A percentile compares a stretch with the other conserved stretches of the same genome.
Evolutionary conservation across 108 stramenopile species (phyloP).

Genomic region (Cylindrotheca closterium): DNA sequence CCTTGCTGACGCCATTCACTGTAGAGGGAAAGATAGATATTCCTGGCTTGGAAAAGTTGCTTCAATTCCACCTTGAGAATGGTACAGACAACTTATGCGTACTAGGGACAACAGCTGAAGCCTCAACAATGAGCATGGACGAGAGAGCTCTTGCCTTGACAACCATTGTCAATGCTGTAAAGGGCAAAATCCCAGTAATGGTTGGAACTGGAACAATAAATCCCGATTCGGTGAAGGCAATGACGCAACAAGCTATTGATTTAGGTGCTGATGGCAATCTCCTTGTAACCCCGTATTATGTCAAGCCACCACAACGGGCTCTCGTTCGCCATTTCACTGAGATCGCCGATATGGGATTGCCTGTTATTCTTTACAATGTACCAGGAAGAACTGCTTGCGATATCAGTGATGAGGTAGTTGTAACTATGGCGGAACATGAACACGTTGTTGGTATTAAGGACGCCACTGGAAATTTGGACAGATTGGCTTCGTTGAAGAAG

Average conservation of each 20-base stretch:
- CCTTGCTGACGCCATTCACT: slow-evolving; percentile 88
- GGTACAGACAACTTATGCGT: slow-evolving; percentile 89
- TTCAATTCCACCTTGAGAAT: slow-evolving; percentile 70
- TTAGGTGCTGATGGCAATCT: slow-evolving; percentile 88
- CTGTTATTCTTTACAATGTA: slow-evolving; percentile 91
- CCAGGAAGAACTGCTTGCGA: slow-evolving; percentile 76
- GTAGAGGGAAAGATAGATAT: slow-evolving; percentile 71
- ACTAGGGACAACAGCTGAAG: slow-evolving; percentile 94
- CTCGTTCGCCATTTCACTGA: slow-evolving; percentile 75
- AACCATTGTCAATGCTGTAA: slow-evolving; percentile 68
- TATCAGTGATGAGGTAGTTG: slow-evolving; percentile 68
- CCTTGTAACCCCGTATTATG: slow-evolving; percentile 93
- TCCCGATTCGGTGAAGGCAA: slow-evolving; percentile 62
- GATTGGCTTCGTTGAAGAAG: slow-evolving; percentile 47
- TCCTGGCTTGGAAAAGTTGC: slow-evolving; percentile 54
- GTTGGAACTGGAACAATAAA: slow-evolving; percentile 87
- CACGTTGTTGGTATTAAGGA: slow-evolving; percentile 87
- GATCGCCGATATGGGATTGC: slow-evolving; percentile 84
- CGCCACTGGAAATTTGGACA: slow-evolving; percentile 81
- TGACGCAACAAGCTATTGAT: slow-evolving; percentile 85
- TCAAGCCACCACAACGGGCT: slow-evolving; percentile 89
- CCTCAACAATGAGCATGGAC: slow-evolving; percentile 69
- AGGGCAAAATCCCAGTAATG: slow-evolving; percentile 72
- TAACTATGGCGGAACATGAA: slow-evolving; percentile 53
- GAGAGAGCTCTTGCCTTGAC: slow-evolving; percentile 77